phyloP scores from a whole-genome alignment of 305 asterid species.

The Fraxinus dipetala region DNA sequence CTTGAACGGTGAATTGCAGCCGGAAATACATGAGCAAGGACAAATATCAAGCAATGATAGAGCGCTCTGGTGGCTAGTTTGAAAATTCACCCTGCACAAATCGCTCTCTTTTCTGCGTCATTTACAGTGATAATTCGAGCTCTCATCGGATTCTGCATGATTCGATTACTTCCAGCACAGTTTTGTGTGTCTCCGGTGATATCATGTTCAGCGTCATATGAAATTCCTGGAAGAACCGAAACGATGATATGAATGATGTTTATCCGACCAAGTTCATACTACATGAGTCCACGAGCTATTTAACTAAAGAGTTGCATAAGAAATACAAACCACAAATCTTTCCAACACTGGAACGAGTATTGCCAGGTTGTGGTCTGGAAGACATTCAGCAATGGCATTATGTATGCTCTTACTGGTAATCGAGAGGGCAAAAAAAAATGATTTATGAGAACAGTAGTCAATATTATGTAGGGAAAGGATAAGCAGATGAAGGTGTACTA shows the following conservation, averaged over 20 bases:
- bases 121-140: neutral
- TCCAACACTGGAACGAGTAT: slow-evolving; percentile 82
- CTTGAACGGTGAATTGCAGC: neutral
- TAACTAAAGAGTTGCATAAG: neutral
- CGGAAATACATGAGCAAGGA: neutral
- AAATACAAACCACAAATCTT: slow-evolving; percentile 78
- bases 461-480: slow-evolving; percentile 6
- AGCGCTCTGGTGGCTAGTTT: neutral
- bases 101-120: neutral
- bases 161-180: slow-evolving; percentile 82
- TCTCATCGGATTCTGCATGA: slow-evolving; percentile 67
- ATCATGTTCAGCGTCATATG: slow-evolving; percentile 76
- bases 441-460: slow-evolving; percentile 12
- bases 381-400: slow-evolving; percentile 53
- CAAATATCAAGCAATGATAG: neutral
- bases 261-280: neutral
- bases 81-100: neutral
- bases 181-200: slow-evolving; percentile 63
- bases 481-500: slow-evolving; percentile 2
- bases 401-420: slow-evolving; percentile 57
- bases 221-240: slow-evolving; percentile 51
- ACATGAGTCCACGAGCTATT: neutral
- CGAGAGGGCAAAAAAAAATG: neutral
- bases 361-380: slow-evolving; percentile 57
- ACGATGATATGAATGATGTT: neutral